Percentiles rank a stretch among this genome's conserved stretches.
Conservation (phyloP, 345 rosid species). For the Combretum micranthum region DNA sequence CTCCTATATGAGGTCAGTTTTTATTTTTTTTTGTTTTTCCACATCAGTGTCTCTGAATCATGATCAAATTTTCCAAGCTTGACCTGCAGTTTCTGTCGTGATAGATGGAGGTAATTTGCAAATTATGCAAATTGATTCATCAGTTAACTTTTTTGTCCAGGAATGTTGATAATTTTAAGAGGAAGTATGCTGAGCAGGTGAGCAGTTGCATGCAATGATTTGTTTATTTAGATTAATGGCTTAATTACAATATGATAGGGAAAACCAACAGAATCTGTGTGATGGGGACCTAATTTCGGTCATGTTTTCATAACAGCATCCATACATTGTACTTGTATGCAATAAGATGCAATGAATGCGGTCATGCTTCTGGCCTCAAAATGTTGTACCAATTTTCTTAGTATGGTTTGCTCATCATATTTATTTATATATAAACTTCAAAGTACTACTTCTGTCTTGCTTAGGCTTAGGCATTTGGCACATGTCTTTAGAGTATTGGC, state of each 20-base stretch:
- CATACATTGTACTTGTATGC: no score
- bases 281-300: no score
- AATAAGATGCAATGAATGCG: no score
- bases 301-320: no score
- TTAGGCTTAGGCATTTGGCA: no score
- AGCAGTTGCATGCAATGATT: not conserved
- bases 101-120: not conserved
- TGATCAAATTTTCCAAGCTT: not conserved
- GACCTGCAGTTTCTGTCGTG: not conserved
- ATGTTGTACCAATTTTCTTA: not conserved
- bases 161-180: conserved; percentile 16
- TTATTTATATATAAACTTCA: not conserved
- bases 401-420: not conserved
- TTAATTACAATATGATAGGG: not conserved
- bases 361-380: no score
- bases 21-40: no score
- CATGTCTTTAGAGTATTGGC: no score
- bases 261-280: not conserved
- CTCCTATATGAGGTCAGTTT: conserved; percentile 15
- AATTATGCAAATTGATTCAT: conserved; percentile 3
- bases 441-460: no score
- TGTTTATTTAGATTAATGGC: not conserved
- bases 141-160: conserved; percentile 8
- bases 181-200: conserved; percentile 23
- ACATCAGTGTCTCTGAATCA: not conserved